Evolutionary conservation across 1,139 yeast species (phyloP).

Genomic region (Saccharomyces hybrid): DNA sequence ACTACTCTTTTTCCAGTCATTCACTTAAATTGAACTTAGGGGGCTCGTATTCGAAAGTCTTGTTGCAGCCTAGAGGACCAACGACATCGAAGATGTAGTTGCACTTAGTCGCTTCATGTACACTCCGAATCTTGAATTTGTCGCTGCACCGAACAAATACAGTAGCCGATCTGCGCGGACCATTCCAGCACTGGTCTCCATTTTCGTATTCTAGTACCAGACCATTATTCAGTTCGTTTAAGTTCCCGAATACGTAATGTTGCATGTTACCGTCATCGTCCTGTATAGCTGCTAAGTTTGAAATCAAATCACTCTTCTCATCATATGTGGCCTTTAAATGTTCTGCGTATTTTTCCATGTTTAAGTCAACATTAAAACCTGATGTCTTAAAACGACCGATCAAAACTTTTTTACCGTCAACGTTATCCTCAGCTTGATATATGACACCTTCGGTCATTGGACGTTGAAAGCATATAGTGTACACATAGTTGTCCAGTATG

Average conservation of each 20-base stretch:
- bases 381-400: constrained; percentile 20
- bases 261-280: constrained; percentile 21
- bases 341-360: constrained; percentile 16
- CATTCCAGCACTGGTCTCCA: constrained; percentile 95
- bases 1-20: not conserved
- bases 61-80: constrained; percentile 65
- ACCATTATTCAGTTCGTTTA: constrained; percentile 29
- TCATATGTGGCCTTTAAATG: constrained; percentile 18
- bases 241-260: constrained; percentile 23
- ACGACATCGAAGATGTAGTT: constrained; percentile 56
- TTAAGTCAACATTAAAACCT: constrained; percentile 12
- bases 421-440: constrained; percentile 21
- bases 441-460: constrained; percentile 9
- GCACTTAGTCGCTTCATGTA: constrained; percentile 87
- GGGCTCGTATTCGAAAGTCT: constrained; percentile 10
- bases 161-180: constrained; percentile 70
- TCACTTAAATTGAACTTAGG: not conserved
- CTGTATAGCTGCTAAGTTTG: constrained; percentile 24
- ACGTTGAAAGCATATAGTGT: constrained; percentile 22
- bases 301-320: constrained; percentile 18
- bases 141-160: constrained; percentile 66
- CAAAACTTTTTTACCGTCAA: constrained; percentile 16
- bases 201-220: constrained; percentile 41
- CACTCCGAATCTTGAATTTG: constrained; percentile 46
- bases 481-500: constrained; percentile 20